Evolutionary conservation across 2,329 filamentous ascomycete genomes (phyloP), one percentile per base, ranked within the genome.

Genomic region (Paraconiothyrium sp.): DNA sequence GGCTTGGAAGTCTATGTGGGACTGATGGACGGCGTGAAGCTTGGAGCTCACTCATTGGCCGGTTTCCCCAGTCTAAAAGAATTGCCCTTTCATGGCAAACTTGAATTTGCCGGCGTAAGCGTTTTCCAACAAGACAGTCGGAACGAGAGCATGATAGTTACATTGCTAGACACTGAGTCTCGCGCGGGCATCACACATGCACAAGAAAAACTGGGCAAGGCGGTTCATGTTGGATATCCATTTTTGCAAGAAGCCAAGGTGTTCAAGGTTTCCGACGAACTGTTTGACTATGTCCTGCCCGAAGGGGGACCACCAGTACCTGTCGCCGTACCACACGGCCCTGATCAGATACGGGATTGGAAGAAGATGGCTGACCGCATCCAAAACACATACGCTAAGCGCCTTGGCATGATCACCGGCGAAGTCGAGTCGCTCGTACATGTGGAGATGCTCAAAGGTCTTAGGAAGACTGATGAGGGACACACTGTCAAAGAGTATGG

Each of bases 101-200:
- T 98, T 51, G 92, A 90, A 9, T 97, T 93, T 78, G 92, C 97
- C 68, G 93, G 93, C 2, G 92, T 99, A 63, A 95, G 90, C 65
- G 93, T 99, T 37, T 99, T 99, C 82, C 93, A 97, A 75, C 89
- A 94, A 70, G 95, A 98, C 69, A 97, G 94, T 76, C 90, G 93
- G 54, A 98, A 98, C 74, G 94, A 97, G 78, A 99, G 94, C 78
- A 94, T 98, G 89, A 88, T 98, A 27, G 86, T 98, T 59, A 97
- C 92, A 1, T 83, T 99, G 54, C 85, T 89, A 35, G 90, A 92
- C 41, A 88, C 92, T 0, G 92, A 94, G 65, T 80, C 82, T 60
- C 89, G 90, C 39, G 89, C 90, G 51, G 91, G 87, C 66, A 84
- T 89, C 24, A 89, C 92, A 67, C 82, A 87, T 58, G 94, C 94